Evolutionary conservation across 2,329 filamentous ascomycete genomes (phyloP).

Genomic region (Fonsecaea pugnacius): DNA sequence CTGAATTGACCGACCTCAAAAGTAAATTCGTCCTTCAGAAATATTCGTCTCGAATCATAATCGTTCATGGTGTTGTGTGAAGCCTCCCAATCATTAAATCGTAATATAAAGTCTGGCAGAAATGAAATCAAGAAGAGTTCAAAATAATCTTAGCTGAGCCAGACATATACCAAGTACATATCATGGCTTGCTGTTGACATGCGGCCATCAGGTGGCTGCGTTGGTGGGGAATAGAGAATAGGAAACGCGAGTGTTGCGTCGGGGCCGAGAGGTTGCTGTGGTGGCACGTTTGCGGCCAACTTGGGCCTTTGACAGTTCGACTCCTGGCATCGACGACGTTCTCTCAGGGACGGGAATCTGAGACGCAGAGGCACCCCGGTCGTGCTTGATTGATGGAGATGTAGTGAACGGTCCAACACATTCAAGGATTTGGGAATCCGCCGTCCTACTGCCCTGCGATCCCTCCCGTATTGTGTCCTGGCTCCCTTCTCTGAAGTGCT

Average conservation of each 20-base stretch:
- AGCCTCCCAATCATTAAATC: constrained; percentile 31
- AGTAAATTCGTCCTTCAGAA: constrained; percentile 19
- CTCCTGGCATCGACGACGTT: constrained; percentile 32
- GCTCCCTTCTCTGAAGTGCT: constrained; percentile 28
- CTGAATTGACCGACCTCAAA: neutral
- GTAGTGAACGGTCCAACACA: constrained; percentile 4
- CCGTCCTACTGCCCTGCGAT: constrained; percentile 7
- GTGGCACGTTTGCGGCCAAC: constrained; percentile 31
- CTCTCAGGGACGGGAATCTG: constrained; percentile 32
- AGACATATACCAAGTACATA: constrained; percentile 1
- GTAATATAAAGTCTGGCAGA: constrained; percentile 15
- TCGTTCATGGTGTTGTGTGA: constrained; percentile 25
- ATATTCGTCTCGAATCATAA: constrained; percentile 26
- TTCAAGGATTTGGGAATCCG: neutral
- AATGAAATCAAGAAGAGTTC: constrained; percentile 3
- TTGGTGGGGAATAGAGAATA: constrained; percentile 50
- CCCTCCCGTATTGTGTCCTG: constrained; percentile 33
- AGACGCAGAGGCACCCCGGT: constrained; percentile 29
- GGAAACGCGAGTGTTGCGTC: constrained; percentile 43
- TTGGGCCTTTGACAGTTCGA: constrained; percentile 6
- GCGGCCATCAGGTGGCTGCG: constrained; percentile 14
- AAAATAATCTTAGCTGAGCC: neutral
- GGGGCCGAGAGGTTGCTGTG: constrained; percentile 31
- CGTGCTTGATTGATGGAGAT: constrained; percentile 18
- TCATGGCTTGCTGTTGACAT: neutral